Percentiles rank a stretch among this genome's conserved stretches.
Conservation (phyloP, 148 eudicot genomes). For the Nepenthes mirabilis region DNA sequence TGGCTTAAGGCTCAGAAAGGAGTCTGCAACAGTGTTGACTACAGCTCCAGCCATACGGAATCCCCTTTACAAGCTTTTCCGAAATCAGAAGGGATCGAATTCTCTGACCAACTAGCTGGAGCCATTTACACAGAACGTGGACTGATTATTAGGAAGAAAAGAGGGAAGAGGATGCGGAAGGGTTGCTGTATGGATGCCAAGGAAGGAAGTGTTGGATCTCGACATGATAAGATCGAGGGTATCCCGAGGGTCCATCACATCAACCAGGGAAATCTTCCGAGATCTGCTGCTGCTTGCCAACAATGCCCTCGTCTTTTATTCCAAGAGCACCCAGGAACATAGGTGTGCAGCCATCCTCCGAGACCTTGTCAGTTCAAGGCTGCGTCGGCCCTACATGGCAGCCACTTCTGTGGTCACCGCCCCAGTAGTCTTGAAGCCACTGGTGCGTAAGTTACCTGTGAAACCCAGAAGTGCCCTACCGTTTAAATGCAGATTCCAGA, state of each 20-base stretch:
- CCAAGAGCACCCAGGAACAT: slow-evolving; percentile 66
- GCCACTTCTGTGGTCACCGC: background rate
- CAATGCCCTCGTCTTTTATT: slow-evolving; percentile 77
- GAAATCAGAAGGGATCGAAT: slow-evolving; percentile 33
- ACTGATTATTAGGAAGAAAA: slow-evolving; percentile 30
- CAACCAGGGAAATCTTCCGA: slow-evolving; percentile 51
- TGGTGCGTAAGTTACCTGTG: slow-evolving; percentile 35
- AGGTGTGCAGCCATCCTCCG: slow-evolving; percentile 54
- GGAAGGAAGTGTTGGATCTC: slow-evolving; percentile 54
- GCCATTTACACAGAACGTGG: slow-evolving; percentile 14
- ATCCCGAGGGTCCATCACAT: slow-evolving; percentile 25
- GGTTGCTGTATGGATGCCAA: slow-evolving; percentile 28
- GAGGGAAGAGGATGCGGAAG: slow-evolving; percentile 65
- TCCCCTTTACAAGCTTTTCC: slow-evolving; percentile 23
- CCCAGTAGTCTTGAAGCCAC: slow-evolving; percentile 20
- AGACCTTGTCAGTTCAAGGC: slow-evolving; percentile 31
- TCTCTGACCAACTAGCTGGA: slow-evolving; percentile 17
- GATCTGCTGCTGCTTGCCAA: slow-evolving; percentile 72
- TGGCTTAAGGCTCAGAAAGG: slow-evolving; percentile 40
- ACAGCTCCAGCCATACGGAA: slow-evolving; percentile 27
- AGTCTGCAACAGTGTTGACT: slow-evolving; percentile 18
- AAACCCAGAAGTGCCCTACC: slow-evolving; percentile 66
- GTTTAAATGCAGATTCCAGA: slow-evolving; percentile 15
- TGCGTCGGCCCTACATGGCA: slow-evolving; percentile 22
- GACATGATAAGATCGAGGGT: slow-evolving; percentile 59